phyloP scores from a whole-genome alignment of 768 basidiomycete genomes.

The Boletus rubroflammeus region DNA sequence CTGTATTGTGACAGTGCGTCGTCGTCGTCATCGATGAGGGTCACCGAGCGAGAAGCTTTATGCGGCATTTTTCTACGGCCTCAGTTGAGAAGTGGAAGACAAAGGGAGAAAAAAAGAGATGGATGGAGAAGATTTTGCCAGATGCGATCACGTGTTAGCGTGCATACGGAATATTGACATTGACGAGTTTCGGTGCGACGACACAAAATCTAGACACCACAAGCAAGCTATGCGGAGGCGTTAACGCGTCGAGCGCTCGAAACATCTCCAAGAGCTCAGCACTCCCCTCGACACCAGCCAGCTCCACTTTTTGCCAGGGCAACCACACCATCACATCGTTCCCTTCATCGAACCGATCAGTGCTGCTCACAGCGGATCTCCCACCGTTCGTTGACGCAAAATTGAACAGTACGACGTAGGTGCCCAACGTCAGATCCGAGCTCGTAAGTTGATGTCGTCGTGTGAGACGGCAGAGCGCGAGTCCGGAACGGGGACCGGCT shows the following conservation, averaged over 20 bases:
- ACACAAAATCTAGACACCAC: conserved; percentile 30
- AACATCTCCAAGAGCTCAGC: conserved; percentile 16
- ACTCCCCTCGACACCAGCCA: conserved; percentile 17
- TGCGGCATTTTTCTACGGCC: conserved; percentile 12
- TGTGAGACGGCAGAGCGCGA: conserved; percentile 42
- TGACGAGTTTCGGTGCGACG: conserved; percentile 1
- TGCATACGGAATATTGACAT: background rate
- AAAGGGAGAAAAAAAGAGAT: background rate
- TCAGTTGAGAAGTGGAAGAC: background rate
- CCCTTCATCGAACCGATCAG: conserved; percentile 39
- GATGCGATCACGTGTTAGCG: conserved; percentile 19
- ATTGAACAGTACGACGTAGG: conserved; percentile 37
- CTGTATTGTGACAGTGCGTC: conserved; percentile 16
- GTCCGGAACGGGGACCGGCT: conserved; percentile 30
- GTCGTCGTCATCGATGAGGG: conserved; percentile 12
- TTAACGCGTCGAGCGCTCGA: conserved; percentile 25
- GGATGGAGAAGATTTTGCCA: background rate
- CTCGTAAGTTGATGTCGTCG: conserved; percentile 16
- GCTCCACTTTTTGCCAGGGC: conserved; percentile 46
- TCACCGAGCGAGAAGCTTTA: conserved; percentile 8
- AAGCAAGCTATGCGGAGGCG: conserved; percentile 28
- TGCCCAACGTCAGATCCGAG: conserved; percentile 21
- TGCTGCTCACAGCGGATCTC: conserved; percentile 30
- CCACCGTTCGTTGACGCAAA: conserved; percentile 29
- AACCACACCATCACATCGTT: conserved; percentile 44